Conservation (phyloP, 441 rosid genomes). For the Viola pubescens region DNA sequence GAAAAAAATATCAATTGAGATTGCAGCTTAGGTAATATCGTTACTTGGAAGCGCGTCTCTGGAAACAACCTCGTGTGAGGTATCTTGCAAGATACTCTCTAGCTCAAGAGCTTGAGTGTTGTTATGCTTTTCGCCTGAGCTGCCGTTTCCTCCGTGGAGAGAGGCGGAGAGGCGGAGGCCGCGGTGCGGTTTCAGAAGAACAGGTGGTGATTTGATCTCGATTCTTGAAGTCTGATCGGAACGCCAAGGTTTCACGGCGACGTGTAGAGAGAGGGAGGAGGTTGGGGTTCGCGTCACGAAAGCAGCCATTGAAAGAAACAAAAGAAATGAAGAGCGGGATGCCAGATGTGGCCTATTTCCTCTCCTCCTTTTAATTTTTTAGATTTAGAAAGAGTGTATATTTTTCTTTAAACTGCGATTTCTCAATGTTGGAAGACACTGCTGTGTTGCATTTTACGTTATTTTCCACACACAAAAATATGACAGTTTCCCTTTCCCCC, state of each 20-base stretch:
- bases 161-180: slow-evolving; percentile 7
- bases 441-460: too few species aligned
- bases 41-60: slow-evolving; percentile 59
- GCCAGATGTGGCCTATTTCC: too few species aligned
- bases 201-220: slow-evolving; percentile 4
- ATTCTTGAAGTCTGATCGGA: slow-evolving; percentile 17
- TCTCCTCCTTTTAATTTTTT: too few species aligned
- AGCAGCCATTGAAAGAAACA: slow-evolving; percentile 31
- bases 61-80: slow-evolving; percentile 17
- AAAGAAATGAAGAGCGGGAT: too few species aligned
- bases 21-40: neutral
- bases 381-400: too few species aligned
- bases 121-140: slow-evolving; percentile 12
- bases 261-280: slow-evolving; percentile 22
- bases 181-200: slow-evolving; percentile 21
- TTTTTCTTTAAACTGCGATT: too few species aligned
- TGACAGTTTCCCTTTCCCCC: too few species aligned
- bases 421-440: too few species aligned
- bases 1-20: neutral
- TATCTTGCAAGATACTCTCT: slow-evolving; percentile 29
- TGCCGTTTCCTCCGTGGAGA: slow-evolving; percentile 16
- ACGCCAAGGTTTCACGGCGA: slow-evolving; percentile 15
- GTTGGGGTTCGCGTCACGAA: slow-evolving; percentile 30
- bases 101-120: slow-evolving; percentile 26
- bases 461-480: too few species aligned